Evolutionary conservation across 768 basidiomycete genomes (phyloP), one percentile per base, ranked within the genome.

Genomic region (Termitomyces sp.): DNA sequence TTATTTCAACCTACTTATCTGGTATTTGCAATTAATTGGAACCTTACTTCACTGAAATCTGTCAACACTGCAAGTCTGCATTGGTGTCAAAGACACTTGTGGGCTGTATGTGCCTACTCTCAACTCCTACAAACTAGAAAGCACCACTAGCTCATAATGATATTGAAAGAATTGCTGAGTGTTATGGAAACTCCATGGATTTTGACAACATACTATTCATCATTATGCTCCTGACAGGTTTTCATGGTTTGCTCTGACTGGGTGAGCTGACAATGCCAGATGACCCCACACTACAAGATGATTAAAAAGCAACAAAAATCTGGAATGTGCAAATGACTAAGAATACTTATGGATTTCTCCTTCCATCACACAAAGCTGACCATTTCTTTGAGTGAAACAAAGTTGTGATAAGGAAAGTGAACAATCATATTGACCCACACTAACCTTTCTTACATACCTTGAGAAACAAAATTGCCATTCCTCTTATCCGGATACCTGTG

Each of bases 11-110:
- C 1, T 79, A 80, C 64, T 67, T 81, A 2, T 75, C 76, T 0
- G 76, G 78, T 18, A 76, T 79, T 16, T 71, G 71, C 59, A 70
- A 69, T 28, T 65, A 70, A 42, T 70, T 79, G 4, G 71, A 76
- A 57, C 42, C 66, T 0, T 62, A 62, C 22, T 80, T 67, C 63
- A 77, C 78, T 0, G 11, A 64, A 1, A 68, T 76, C n/a, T n/a
- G n/a, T 3, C 68, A 15, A 0, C 39, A 51, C 9, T 67, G 71
- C 1, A 44, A 60, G 5, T 58, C 61, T 9, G 38, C 46, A 0
- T 60, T 78, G 0, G 76, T 78, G 0, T 11, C 32, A 0, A 55
- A 65, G 5, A 74, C 74, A 0, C 58, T 76, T 0, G 15, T 22
- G 0, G 76, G 76, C 0, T 70, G 65, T 57, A 64, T 63, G 18